Percentiles rank a stretch among this genome's conserved stretches.
These are phyloP conservation scores for Aspergillus fructus DNA, from an alignment of 2,329 filamentous ascomycete species.

Conservation along the genomic window DNA sequence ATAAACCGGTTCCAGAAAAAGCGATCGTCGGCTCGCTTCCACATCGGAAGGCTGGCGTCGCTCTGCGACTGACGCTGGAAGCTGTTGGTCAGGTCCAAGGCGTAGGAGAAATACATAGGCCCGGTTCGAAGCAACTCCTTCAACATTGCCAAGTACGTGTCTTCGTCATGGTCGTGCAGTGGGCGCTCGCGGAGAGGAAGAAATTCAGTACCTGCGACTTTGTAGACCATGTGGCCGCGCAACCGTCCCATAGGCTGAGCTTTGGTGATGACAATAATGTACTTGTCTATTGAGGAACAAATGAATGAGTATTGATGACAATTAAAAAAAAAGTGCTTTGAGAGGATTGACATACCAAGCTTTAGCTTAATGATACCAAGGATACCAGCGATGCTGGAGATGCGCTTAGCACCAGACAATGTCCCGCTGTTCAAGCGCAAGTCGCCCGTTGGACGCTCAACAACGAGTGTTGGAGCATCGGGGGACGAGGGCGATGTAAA, in stretches of 20 bases:
- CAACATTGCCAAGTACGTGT: conserved; percentile 80
- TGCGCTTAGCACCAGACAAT: conserved; percentile 72
- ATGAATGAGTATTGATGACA: conserved; percentile 11
- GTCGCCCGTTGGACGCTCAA: conserved; percentile 91
- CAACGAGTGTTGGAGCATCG: conserved; percentile 78
- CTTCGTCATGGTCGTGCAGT: conserved; percentile 89
- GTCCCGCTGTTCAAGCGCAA: conserved; percentile 79
- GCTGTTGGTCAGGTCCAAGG: conserved; percentile 91
- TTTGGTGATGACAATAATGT: conserved; percentile 95
- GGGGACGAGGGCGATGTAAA: conserved; percentile 95
- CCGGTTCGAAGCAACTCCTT: conserved; percentile 78
- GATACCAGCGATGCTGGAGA: conserved; percentile 93
- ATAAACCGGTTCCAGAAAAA: conserved; percentile 99
- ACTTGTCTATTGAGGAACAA: conserved; percentile 66
- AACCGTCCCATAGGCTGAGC: conserved; percentile 85
- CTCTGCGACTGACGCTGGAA: conserved; percentile 89
- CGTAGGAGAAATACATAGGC: conserved; percentile 98
- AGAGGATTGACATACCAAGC: conserved; percentile 63
- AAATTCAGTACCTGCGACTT: conserved; percentile 85
- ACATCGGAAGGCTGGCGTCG: conserved; percentile 71
- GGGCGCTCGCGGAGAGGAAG: conserved; percentile 89
- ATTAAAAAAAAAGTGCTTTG: neutral
- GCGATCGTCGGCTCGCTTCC: conserved; percentile 90
- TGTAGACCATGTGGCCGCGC: conserved; percentile 96
- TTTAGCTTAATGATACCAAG: conserved; percentile 90